Percentiles rank a stretch among this genome's conserved stretches.
Evolutionary conservation across 148 eudicot species (phyloP).

Genomic region (Rhododendron molle): DNA sequence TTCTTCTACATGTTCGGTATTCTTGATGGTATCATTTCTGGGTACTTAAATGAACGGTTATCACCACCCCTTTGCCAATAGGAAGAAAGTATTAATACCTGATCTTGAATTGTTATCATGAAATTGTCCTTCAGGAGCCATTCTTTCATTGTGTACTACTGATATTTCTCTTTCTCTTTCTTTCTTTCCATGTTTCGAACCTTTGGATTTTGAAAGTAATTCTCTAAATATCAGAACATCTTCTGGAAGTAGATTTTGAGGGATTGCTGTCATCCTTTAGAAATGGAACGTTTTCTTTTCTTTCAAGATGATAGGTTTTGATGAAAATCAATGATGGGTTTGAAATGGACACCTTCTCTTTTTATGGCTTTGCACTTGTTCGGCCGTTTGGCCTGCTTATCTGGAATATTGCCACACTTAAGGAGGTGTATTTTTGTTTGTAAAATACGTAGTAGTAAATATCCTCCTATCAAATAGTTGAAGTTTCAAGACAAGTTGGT

Average conservation of each 20-base stretch:
- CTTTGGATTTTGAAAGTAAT: neutral
- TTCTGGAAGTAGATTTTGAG: neutral
- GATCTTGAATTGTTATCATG: neutral
- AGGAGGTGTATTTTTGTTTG: neutral
- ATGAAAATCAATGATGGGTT: neutral
- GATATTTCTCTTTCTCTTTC: neutral
- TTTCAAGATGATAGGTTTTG: neutral
- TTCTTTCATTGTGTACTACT: neutral
- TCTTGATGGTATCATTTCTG: neutral
- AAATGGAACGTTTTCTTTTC: neutral
- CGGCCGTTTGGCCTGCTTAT: neutral
- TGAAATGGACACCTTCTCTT: neutral
- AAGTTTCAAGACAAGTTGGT: neutral
- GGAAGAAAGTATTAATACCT: neutral
- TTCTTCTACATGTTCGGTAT: neutral
- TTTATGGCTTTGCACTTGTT: neutral
- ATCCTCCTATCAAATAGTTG: neutral
- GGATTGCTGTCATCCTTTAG: neutral
- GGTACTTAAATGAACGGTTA: neutral
- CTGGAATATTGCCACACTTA: neutral
- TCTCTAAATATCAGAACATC: neutral
- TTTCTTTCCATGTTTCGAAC: neutral
- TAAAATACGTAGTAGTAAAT: neutral
- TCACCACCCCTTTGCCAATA: neutral
- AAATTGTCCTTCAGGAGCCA: neutral